Base-by-base conservation (phyloP, 495 filamentous ascomycete species). In the Saxophila tyrrhenica region DNA sequence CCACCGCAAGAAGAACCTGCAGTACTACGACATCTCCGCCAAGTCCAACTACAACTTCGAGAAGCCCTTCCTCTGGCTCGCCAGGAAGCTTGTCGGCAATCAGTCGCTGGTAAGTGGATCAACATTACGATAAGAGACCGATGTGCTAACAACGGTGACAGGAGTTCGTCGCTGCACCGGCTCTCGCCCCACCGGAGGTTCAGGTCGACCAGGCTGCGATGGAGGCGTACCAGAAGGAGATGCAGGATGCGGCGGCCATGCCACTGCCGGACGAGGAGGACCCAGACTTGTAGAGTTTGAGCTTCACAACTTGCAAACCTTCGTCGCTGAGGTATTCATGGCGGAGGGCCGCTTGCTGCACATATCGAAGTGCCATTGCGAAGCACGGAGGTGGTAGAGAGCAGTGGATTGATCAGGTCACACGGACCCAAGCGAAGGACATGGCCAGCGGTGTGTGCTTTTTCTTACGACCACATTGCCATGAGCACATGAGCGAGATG, bases 11-110 rank as follows among this genome's bases (percentile, higher is more conserved):
- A 99, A 99, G 85, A 97, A 97, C 76, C 82, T 99, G 17, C 94
- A 99, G 73, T 99, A 99, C 82, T 99, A 99, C 80, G 94, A 99
- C 60, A 99, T 99, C 70, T 95, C 88, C 46, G 94, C 94, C 70
- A 99, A 99, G 81, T 95, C 89, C 63, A 99, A 99, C 77, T 99
- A 99, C 78, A 99, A 99, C 84, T 99, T 99, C 76, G 94, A 99
- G 85, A 99, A 99, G 83, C 94, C 94, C 57, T 99, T 99, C 86
- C 82, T 99, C 58, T 99, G 94, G 94, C 85, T 99, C 64, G 94
- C 92, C 51, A 83, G 94, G 67, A 97, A 99, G 82, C 81, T 97
- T 46, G 94, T 95, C 57, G 94, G 92, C 69, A 96, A 99, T 78
- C 79, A 86, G 59, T 71, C 74, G 61, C 75, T 99, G 70, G 89